A percentile compares a stretch with the other conserved stretches of the same genome.
phyloP scores from a whole-genome alignment of 2,329 filamentous ascomycete species.

The Aspergillus viridinutans region DNA sequence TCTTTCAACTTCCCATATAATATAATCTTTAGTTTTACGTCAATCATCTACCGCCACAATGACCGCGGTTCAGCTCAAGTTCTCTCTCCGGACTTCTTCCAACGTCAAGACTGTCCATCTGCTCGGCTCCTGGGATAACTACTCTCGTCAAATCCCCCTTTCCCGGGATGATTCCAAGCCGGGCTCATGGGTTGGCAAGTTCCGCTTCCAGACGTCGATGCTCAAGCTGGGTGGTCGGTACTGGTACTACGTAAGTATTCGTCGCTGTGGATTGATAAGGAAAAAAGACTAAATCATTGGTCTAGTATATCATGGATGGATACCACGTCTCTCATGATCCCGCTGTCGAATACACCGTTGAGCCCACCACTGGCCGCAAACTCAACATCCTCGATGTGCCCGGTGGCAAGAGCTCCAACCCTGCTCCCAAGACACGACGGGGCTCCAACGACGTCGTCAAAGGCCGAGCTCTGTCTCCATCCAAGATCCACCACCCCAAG shows the following conservation, averaged over 20 bases:
- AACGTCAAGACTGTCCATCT: constrained; percentile 97
- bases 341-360: constrained; percentile 78
- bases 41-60: constrained; percentile 51
- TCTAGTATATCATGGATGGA: constrained; percentile 90
- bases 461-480: constrained; percentile 81
- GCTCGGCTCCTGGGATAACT: constrained; percentile 97
- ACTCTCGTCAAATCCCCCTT: constrained; percentile 88
- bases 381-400: constrained; percentile 97
- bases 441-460: constrained; percentile 69
- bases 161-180: constrained; percentile 84
- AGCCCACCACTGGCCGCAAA: constrained; percentile 94
- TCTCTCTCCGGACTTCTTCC: constrained; percentile 90
- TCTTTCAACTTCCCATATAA: constrained; percentile 19
- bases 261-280: not conserved
- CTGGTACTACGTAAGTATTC: constrained; percentile 81
- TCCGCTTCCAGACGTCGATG: constrained; percentile 85
- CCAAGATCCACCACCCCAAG: constrained; percentile 86
- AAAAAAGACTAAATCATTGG: constrained; percentile 10
- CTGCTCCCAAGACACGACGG: constrained; percentile 36
- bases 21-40: constrained; percentile 30
- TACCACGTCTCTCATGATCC: constrained; percentile 98
- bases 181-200: constrained; percentile 91
- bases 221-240: constrained; percentile 87
- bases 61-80: constrained; percentile 90
- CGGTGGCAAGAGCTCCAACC: constrained; percentile 46